These are phyloP conservation scores for Fusarium aywerte DNA, from an alignment of 2,329 filamentous ascomycete species.

Conservation along the genomic window DNA sequence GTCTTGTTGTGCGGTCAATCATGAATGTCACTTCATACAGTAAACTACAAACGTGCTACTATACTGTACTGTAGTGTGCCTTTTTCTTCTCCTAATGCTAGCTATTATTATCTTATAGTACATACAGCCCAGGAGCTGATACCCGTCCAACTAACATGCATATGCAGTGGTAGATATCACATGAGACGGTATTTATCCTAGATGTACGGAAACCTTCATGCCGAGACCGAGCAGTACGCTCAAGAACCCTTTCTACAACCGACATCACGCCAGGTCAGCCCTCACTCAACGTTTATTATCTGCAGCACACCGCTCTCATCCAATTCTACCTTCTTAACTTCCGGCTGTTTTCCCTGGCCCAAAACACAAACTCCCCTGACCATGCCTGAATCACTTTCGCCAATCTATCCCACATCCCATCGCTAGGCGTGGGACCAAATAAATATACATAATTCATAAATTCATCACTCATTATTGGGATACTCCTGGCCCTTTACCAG, in stretches of 20 bases:
- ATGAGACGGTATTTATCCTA: not conserved
- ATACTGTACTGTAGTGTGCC: not conserved
- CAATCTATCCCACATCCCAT: slow-evolving; percentile 18
- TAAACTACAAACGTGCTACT: slow-evolving; percentile 4
- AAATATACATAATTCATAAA: slow-evolving; percentile 42
- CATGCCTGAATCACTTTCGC: slow-evolving; percentile 17
- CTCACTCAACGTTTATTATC: slow-evolving; percentile 14
- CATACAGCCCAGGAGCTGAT: slow-evolving; percentile 14
- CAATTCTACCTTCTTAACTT: slow-evolving; percentile 3
- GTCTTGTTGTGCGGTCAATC: slow-evolving; percentile 29
- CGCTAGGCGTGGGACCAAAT: slow-evolving; percentile 12
- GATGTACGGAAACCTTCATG: not conserved
- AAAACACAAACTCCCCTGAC: slow-evolving; percentile 23
- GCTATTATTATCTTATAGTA: slow-evolving; percentile 15
- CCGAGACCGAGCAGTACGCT: slow-evolving; percentile 4
- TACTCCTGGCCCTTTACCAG: slow-evolving; percentile 64
- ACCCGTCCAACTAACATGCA: not conserved
- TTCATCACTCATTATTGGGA: slow-evolving; percentile 56
- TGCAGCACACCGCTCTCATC: slow-evolving; percentile 17
- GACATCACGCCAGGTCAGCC: slow-evolving; percentile 10
- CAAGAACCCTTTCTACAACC: slow-evolving; percentile 11
- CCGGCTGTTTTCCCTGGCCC: slow-evolving; percentile 11
- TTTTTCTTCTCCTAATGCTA: not conserved
- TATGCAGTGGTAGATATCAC: slow-evolving; percentile 10
- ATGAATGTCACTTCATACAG: not conserved